Evolutionary conservation across 352 stramenopile species (phyloP).

Genomic region (Phytophthora pistaciae): DNA sequence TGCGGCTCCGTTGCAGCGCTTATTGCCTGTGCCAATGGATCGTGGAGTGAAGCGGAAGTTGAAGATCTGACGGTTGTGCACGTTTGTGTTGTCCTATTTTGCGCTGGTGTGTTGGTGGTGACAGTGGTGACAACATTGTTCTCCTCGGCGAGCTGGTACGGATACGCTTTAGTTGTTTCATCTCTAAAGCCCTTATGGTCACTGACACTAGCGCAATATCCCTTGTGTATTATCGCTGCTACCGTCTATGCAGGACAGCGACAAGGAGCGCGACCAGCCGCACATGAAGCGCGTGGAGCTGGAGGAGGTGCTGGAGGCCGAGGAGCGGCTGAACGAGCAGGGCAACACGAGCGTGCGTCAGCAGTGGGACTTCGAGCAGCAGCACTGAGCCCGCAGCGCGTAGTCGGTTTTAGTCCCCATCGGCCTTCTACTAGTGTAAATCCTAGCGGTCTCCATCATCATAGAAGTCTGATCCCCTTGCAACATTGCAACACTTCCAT

Average conservation of each 20-base stretch:
- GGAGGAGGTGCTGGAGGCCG: slow-evolving; percentile 85
- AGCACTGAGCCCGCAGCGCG: slow-evolving; percentile 27
- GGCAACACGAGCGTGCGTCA: slow-evolving; percentile 76
- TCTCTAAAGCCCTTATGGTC: neutral
- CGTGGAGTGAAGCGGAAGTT: neutral
- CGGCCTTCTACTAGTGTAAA: slow-evolving; percentile 22
- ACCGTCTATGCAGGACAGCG: slow-evolving; percentile 58
- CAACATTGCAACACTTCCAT: slow-evolving; percentile 11
- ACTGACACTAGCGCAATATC: neutral
- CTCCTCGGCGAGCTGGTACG: slow-evolving; percentile 85
- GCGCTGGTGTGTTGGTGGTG: neutral
- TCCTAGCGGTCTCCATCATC: slow-evolving; percentile 15
- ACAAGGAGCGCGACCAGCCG: slow-evolving; percentile 85
- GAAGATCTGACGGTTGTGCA: slow-evolving; percentile 2
- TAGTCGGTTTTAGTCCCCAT: neutral
- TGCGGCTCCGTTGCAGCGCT: slow-evolving; percentile 22
- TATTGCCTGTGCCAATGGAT: neutral
- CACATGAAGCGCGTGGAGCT: slow-evolving; percentile 84
- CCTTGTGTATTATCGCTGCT: neutral
- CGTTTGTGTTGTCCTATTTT: neutral
- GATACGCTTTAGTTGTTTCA: neutral
- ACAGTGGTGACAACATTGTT: slow-evolving; percentile 89
- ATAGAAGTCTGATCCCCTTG: slow-evolving; percentile 18
- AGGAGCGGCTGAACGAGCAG: slow-evolving; percentile 74
- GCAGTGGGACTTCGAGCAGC: slow-evolving; percentile 87